Base-by-base conservation (phyloP, 441 rosid genomes). In the Euphorbia schlechtendalii region DNA sequence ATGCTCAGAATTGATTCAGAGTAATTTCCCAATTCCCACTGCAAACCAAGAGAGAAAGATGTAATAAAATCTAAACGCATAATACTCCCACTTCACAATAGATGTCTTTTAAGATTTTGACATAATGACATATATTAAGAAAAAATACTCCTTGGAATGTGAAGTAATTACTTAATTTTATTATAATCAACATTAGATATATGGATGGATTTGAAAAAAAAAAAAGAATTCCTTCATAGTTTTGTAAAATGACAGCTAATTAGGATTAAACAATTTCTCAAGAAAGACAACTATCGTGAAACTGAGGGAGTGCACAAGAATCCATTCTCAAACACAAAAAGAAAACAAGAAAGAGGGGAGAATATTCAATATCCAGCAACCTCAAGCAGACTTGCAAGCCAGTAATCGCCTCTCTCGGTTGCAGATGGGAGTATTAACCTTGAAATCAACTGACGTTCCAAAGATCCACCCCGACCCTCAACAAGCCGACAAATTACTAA, bases 11-110 rank as follows among this genome's bases (percentile, higher is more conserved):
- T 86, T 58, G 99, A 90, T 69, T 74, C 77, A 24, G 69, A 78
- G 70, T 83, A 83, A 73, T 84, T 86, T 65, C 93, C 96, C 79
- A 88, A 70, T 76, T 88, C 86, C 99, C 97, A 93, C 99, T 90
- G 96, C 81, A 82, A 64, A 74, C 65, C 66, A 76, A 80, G 2
- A 27, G 57, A 61, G 25, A 34, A 65, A 51, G 73, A 65, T 73
- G 65, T 69, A 38, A 45, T 14, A 62, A 56, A 49, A 49, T 54
- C 15, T 38, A 8, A 67, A 61, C 60, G 56, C 36, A 46, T 22
- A 61, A 40, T n/a, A 56, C 54, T 46, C 49, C 18, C 49, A 14
- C 4, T 45, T 45, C 49, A 45, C 18, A 45, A 14, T 45, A 45
- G 49, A 45, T 17, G 49, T 17, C 18, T 45, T 45, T 45, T 1